These are phyloP conservation scores for Ambrosia trifida DNA, from an alignment of 129 eudicot genomes.

Conservation along the genomic window DNA sequence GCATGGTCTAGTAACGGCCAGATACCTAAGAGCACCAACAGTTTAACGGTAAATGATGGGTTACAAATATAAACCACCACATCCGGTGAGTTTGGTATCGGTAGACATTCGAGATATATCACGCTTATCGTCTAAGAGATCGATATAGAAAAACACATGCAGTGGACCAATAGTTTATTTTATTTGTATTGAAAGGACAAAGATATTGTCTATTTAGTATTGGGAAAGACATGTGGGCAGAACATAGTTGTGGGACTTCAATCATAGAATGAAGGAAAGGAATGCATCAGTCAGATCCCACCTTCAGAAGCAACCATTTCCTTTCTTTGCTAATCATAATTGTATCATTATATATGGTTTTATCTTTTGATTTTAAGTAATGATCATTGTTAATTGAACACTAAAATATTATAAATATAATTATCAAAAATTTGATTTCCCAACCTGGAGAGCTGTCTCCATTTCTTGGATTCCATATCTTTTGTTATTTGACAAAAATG, in stretches of 20 bases:
- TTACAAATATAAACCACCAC: too few species aligned
- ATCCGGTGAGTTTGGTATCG: too few species aligned
- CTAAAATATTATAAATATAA: background rate
- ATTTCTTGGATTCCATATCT: slow-evolving; percentile 18
- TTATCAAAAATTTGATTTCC: slow-evolving; percentile 25
- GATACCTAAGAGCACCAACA: too few species aligned
- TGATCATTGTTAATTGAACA: background rate
- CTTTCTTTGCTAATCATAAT: slow-evolving; percentile 13
- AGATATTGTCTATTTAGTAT: background rate
- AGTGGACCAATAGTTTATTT: background rate
- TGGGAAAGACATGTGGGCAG: background rate
- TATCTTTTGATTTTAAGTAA: background rate
- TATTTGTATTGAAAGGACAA: too few species aligned
- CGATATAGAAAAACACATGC: background rate
- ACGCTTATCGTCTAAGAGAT: background rate
- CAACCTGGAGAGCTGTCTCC: slow-evolving; percentile 23
- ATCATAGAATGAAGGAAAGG: background rate
- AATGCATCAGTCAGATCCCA: slow-evolving; percentile 14
- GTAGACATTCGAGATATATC: too few species aligned
- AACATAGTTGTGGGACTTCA: background rate
- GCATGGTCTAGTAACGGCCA: too few species aligned
- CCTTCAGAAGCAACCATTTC: slow-evolving; percentile 4
- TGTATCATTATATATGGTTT: slow-evolving; percentile 14
- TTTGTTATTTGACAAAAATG: slow-evolving; percentile 5
- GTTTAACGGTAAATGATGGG: too few species aligned